Evolutionary conservation across 2,329 filamentous ascomycete genomes (phyloP), one percentile per base, ranked within the genome.

Genomic region (Sporothrix luriei): DNA sequence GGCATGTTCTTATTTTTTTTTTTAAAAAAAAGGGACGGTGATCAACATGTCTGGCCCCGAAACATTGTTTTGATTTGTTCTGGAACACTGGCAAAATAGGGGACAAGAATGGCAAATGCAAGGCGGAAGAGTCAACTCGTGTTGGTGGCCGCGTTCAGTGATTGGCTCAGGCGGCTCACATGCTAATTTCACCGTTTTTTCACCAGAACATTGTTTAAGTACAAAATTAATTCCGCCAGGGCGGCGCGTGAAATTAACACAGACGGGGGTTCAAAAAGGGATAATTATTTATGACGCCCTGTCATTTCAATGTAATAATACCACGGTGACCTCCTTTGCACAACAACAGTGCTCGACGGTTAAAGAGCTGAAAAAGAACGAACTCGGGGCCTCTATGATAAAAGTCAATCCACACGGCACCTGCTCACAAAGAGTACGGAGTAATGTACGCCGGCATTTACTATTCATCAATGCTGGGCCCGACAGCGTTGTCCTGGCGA

Each of bases 221-320:
- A 61, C 48, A 33, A 7, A 33, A 33, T 7, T 33, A 33, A 33
- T 33, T 14, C 54, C 57, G 57, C 57, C 57, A 61, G 55, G 38
- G 57, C 38, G 57, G 33, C 13, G 38, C 57, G 57, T 21, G 57
- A 62, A 62, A 62, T 46, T 62, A 62, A 26, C 24, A 54, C 51
- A 19, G n/a, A 38, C 38, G 46, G 13, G 26, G 21, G 21, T 46
- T 46, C 43, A 38, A 38, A 46, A 62, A 62, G 38, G 57, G 57
- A 43, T 46, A 61, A 26, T 26, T 46, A 21, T 61, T 43, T 43
- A 61, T 16, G n/a, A 26, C 57, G 57, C 57, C 33, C 21, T 62
- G 57, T 26, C 33, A 33, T 33, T 33, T 33, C 33, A 33, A 33
- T 33, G 33, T 33, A 33, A 33, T 33, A 33, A 33, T 33, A 33